Evolutionary conservation across 495 filamentous ascomycete species (phyloP).

Genomic region (Lichina pygmaea): DNA sequence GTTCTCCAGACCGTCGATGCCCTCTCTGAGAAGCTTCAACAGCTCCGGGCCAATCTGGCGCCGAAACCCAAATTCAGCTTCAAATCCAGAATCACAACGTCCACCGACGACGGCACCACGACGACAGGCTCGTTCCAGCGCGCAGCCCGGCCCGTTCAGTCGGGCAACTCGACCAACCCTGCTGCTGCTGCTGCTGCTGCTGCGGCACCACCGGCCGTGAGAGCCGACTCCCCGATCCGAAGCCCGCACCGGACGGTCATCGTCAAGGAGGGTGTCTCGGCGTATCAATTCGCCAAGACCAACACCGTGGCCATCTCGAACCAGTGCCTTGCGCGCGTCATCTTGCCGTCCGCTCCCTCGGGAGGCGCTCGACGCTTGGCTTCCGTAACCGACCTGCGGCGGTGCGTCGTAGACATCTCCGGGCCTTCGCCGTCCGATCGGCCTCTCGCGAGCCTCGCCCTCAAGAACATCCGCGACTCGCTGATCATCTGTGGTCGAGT

Average conservation of each 20-base stretch:
- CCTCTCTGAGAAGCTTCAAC: slow-evolving; percentile 34
- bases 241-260: slow-evolving; percentile 8
- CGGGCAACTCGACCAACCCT: no score
- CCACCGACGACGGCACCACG: no score
- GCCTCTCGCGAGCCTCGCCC: slow-evolving; percentile 45
- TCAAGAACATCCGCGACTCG: slow-evolving; percentile 39
- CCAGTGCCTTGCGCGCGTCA: slow-evolving; percentile 37
- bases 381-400: slow-evolving; percentile 38
- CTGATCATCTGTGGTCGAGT: slow-evolving; percentile 56
- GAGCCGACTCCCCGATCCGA: no score
- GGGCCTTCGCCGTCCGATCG: slow-evolving; percentile 29
- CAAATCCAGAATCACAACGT: slow-evolving; percentile 17
- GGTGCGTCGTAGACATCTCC: slow-evolving; percentile 59
- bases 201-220: no score
- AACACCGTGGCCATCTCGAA: slow-evolving; percentile 35
- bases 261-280: slow-evolving; percentile 30
- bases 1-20: slow-evolving; percentile 32
- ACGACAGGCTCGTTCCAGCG: no score
- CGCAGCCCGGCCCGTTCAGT: no score
- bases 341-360: slow-evolving; percentile 40
- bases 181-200: no score
- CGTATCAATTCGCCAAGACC: slow-evolving; percentile 6
- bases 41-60: slow-evolving; percentile 25
- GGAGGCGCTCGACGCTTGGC: slow-evolving; percentile 35
- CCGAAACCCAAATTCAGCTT: slow-evolving; percentile 50